Percentiles rank a stretch among this genome's conserved stretches.
These are phyloP conservation scores for Schizophyllum amplum DNA, from an alignment of 1,284 basidiomycete genomes.

Conservation along the genomic window DNA sequence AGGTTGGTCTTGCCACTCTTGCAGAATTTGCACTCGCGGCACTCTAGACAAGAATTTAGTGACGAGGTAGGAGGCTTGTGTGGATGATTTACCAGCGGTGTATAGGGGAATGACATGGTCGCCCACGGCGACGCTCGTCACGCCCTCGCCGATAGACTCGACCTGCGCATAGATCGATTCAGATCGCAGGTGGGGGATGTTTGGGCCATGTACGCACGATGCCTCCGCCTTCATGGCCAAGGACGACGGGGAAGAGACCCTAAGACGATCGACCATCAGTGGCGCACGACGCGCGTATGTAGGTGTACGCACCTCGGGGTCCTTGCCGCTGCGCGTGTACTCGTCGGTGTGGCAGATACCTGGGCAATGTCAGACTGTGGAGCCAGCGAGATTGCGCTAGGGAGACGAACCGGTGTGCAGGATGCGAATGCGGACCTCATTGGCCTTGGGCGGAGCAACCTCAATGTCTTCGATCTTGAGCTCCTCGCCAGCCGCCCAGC, in stretches of 20 bases:
- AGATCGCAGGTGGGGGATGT: conserved; percentile 1
- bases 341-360: conserved; percentile 98
- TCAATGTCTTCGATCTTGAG: conserved; percentile 89
- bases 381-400: conserved; percentile 7
- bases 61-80: background rate
- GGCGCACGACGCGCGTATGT: background rate
- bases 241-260: conserved; percentile 92
- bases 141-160: conserved; percentile 92
- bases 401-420: conserved; percentile 69
- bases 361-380: conserved; percentile 18
- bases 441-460: conserved; percentile 83
- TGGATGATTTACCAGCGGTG: conserved; percentile 61
- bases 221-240: conserved; percentile 88
- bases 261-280: conserved; percentile 19
- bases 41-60: conserved; percentile 48
- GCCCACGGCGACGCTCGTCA: conserved; percentile 73
- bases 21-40: conserved; percentile 96
- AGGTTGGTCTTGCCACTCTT: conserved; percentile 98
- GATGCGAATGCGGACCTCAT: conserved; percentile 93
- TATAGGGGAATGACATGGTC: conserved; percentile 95
- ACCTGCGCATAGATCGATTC: conserved; percentile 43
- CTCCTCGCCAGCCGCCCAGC: conserved; percentile 90
- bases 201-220: conserved; percentile 42
- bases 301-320: conserved; percentile 68
- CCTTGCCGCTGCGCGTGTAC: conserved; percentile 94